A percentile compares a stretch with the other conserved stretches of the same genome.
These are phyloP conservation scores for Orbilia ellipsospora DNA, from an alignment of 2,329 filamentous ascomycete species.

Conservation along the genomic window DNA sequence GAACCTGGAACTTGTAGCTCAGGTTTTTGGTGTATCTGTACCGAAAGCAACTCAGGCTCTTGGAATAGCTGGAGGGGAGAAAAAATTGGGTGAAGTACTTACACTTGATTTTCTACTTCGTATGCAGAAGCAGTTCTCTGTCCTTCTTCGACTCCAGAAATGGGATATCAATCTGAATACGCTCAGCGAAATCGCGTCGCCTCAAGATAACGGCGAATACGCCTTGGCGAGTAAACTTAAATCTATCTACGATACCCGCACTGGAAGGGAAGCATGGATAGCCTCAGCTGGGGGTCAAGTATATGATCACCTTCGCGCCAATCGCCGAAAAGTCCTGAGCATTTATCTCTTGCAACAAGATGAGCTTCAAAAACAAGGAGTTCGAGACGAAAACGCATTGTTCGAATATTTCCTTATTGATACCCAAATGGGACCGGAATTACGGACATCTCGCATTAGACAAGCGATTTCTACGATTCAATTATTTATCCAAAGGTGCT, in stretches of 20 bases:
- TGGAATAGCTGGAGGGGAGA: background rate
- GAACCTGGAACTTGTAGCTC: background rate
- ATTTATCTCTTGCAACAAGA: slow-evolving; percentile 2
- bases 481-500: slow-evolving; percentile 60
- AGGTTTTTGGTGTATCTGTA: background rate
- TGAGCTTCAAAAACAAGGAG: background rate
- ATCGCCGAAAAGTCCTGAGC: slow-evolving; percentile 1
- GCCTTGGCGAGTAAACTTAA: background rate
- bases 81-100: background rate
- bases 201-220: background rate
- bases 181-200: background rate
- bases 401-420: slow-evolving; percentile 61
- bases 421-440: slow-evolving; percentile 59
- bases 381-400: slow-evolving; percentile 48
- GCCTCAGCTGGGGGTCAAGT: background rate
- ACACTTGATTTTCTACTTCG: background rate
- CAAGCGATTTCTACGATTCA: slow-evolving; percentile 61
- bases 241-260: slow-evolving; percentile 1
- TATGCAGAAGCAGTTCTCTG: background rate
- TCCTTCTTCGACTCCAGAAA: background rate
- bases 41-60: background rate
- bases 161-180: slow-evolving; percentile 11
- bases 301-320: slow-evolving; percentile 8
- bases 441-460: slow-evolving; percentile 60
- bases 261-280: slow-evolving; percentile 7